Evolutionary conservation across 1,284 basidiomycete species (phyloP).

Genomic region (Apiotrichum brassicae): DNA sequence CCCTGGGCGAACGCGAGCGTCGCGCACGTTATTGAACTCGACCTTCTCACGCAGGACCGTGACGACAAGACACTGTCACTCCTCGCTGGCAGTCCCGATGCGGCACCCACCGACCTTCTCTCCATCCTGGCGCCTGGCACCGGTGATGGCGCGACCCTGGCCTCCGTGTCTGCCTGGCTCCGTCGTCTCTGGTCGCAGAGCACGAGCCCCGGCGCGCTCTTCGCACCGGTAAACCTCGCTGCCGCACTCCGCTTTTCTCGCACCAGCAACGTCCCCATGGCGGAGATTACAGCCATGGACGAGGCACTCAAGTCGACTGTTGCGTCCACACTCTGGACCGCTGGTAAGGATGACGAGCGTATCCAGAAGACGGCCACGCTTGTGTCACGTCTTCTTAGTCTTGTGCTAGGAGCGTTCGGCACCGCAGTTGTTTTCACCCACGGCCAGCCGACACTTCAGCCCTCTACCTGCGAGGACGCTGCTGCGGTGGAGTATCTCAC

Average conservation of each 20-base stretch:
- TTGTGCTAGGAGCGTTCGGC: conserved; percentile 25
- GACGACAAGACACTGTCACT: conserved; percentile 7
- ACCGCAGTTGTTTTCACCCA: conserved; percentile 1
- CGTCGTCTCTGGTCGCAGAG: conserved; percentile 20
- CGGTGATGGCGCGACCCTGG: conserved; percentile 5
- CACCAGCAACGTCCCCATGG: conserved; percentile 21
- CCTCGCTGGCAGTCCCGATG: conserved; percentile 11
- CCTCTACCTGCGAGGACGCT: conserved; percentile 1
- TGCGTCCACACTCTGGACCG: conserved; percentile 22
- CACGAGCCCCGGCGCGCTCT: conserved; percentile 25
- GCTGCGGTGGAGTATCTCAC: conserved; percentile 11
- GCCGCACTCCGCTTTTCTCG: conserved; percentile 18
- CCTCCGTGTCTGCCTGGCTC: conserved; percentile 21
- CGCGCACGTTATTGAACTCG: conserved; percentile 22
- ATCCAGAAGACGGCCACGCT: conserved; percentile 7
- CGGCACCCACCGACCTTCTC: conserved; percentile 10
- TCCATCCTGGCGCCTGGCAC: conserved; percentile 1
- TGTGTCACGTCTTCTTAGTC: conserved; percentile 14
- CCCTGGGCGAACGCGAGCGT: conserved; percentile 26
- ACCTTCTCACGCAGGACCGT: conserved; percentile 8
- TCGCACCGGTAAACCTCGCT: conserved; percentile 26
- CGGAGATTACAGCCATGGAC: conserved; percentile 29
- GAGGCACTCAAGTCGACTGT: conserved; percentile 29
- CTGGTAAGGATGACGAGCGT: conserved; percentile 9
- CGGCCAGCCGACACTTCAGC: background rate